phyloP scores from a whole-genome alignment of 306 rosid genomes.

The Hippophae gyantsensis region DNA sequence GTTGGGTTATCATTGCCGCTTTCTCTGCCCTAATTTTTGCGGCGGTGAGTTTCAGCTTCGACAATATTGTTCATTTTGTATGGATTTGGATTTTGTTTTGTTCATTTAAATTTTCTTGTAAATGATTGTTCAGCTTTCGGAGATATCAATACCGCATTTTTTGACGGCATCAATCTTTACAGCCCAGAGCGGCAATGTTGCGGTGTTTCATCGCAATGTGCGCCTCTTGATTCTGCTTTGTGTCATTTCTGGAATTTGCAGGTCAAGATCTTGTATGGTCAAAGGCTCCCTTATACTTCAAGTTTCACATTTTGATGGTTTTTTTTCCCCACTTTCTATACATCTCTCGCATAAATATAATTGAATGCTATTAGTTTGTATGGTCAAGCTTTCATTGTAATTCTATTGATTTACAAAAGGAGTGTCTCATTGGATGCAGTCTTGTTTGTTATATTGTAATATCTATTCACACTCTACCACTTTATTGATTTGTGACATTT shows the following conservation, averaged over 20 bases:
- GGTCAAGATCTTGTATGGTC: conserved; percentile 99
- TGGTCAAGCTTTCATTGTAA: too few relatives aligned
- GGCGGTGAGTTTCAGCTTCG: conserved; percentile 37
- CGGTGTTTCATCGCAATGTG: conserved; percentile 69
- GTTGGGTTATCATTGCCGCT: conserved; percentile 71
- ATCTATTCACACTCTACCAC: background rate
- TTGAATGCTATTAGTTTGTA: too few relatives aligned
- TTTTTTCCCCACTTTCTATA: too few relatives aligned
- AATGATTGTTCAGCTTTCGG: conserved; percentile 55
- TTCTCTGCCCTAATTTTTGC: conserved; percentile 69
- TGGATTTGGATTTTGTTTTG: conserved; percentile 4
- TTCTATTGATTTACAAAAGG: too few relatives aligned
- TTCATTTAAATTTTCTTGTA: background rate
- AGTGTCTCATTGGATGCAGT: too few relatives aligned
- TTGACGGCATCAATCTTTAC: conserved; percentile 82
- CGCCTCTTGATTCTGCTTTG: conserved; percentile 59
- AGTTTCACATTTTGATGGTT: background rate
- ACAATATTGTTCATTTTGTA: background rate
- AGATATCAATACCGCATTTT: conserved; percentile 81
- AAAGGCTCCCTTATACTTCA: conserved; percentile 37
- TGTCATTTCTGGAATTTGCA: conserved; percentile 81
- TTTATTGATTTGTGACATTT: background rate
- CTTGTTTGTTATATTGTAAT: too few relatives aligned
- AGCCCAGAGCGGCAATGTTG: conserved; percentile 67
- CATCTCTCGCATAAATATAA: too few relatives aligned